Evolutionary conservation across 2,329 filamentous ascomycete genomes (phyloP).

Genomic region (Curvularia lunata): DNA sequence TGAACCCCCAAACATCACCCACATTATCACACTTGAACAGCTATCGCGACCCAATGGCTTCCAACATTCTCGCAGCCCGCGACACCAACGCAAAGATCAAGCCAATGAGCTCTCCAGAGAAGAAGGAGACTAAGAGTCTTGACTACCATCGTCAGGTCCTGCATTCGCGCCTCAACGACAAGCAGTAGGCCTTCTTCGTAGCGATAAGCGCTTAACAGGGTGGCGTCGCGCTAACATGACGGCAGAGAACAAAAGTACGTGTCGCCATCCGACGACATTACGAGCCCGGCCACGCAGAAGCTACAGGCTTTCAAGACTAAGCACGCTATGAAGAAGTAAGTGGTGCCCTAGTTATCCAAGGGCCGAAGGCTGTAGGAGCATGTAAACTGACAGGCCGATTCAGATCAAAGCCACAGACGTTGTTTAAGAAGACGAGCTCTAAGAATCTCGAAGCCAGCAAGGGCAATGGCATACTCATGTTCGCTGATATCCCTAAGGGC

Average conservation of each 20-base stretch:
- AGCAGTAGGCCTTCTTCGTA: constrained; percentile 60
- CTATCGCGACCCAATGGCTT: constrained; percentile 56
- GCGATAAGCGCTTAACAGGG: background rate
- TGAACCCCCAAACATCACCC: background rate
- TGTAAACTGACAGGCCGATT: constrained; percentile 18
- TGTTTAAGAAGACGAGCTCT: constrained; percentile 52
- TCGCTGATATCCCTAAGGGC: constrained; percentile 47
- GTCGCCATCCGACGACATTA: constrained; percentile 86
- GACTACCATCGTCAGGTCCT: constrained; percentile 80
- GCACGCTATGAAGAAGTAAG: constrained; percentile 73
- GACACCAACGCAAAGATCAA: constrained; percentile 65
- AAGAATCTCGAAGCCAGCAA: constrained; percentile 49
- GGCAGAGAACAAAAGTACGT: constrained; percentile 66
- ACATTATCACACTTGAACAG: constrained; percentile 4
- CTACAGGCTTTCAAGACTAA: constrained; percentile 80
- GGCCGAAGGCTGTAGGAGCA: background rate
- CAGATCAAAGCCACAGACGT: constrained; percentile 50
- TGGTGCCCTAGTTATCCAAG: background rate
- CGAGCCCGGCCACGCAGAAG: constrained; percentile 85
- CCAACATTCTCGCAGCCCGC: constrained; percentile 68
- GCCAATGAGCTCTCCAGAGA: constrained; percentile 29
- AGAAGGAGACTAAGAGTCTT: constrained; percentile 55
- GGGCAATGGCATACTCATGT: constrained; percentile 41
- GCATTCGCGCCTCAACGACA: constrained; percentile 72
- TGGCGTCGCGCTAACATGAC: constrained; percentile 23